Evolutionary conservation across 2,329 filamentous ascomycete species (phyloP), one percentile per base, ranked within the genome.

Genomic region (Aspergillus novoparasiticus): DNA sequence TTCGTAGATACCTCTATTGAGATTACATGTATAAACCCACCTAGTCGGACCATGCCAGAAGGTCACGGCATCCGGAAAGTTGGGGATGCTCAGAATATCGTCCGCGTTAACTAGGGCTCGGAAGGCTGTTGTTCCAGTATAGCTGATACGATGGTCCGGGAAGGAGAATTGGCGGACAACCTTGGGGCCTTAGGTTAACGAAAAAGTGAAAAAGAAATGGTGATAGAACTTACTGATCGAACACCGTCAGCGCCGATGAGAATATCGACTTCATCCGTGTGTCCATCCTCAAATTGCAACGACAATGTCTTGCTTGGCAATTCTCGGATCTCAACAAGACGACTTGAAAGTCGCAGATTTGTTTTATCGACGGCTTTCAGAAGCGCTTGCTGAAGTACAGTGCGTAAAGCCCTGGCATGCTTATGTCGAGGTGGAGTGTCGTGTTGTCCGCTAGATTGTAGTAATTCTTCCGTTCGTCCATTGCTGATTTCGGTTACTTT

Each of bases 31-130:
- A 41, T 65, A 67, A 1, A 67, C 57, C 56, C 63, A 63, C 8
- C 62, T 41, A 3, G 41, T 36, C 12, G 65, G 63, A 11, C 65
- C 65, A 46, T 67, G 65, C 65, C 65, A 67, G 21, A 67, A 65
- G 5, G 61, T 67, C 9, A 65, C 59, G 0, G 63, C 57, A 11
- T 67, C 63, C 0, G 61, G 63, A 6, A 64, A 65, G 0, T 57
- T 61, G 4, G 59, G 41, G 6, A 67, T 65, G 16, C 36, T 57
- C 0, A 65, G 50, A 14, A 67, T 45, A 1, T 64, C 62, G 1
- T 56, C 21, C 5, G 65, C 36, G 12, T 64, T 56, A 3, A 64
- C 55, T 1, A 67, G 59, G 2, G 56, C 60, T 4, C 65, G 65
- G 28, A 65, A 67, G 3, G 65, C 65, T 19, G 65, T 60, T 14